These are phyloP conservation scores for Hanseniaspora taiwanica DNA, from an alignment of 805 yeast species.

Conservation along the genomic window DNA sequence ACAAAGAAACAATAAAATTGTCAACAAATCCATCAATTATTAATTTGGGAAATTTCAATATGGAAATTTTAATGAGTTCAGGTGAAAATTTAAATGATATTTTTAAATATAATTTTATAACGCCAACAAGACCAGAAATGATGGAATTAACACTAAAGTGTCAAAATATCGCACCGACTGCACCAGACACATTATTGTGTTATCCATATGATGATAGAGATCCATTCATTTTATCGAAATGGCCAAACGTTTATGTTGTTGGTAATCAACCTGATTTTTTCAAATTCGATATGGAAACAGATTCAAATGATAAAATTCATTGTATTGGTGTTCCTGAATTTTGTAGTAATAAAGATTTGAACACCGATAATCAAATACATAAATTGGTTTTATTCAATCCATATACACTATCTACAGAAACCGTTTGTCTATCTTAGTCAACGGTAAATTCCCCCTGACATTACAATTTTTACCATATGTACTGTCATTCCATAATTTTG, in stretches of 20 bases:
- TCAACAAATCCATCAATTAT: conserved; percentile 51
- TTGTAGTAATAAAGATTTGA: conserved; percentile 1
- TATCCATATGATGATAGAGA: conserved; percentile 64
- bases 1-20: conserved; percentile 27
- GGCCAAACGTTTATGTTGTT: conserved; percentile 76
- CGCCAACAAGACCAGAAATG: conserved; percentile 32
- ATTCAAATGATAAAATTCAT: conserved; percentile 26
- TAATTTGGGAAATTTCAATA: conserved; percentile 43
- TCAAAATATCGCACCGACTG: conserved; percentile 87
- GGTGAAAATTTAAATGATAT: conserved; percentile 83
- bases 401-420: conserved; percentile 40
- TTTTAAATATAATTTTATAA: conserved; percentile 37
- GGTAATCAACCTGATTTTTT: conserved; percentile 70
- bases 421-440: conserved; percentile 28
- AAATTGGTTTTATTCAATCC: conserved; percentile 50
- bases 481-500: conserved; percentile 43
- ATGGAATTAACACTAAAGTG: conserved; percentile 61
- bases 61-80: conserved; percentile 54
- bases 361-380: conserved; percentile 47
- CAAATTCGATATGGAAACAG: conserved; percentile 18
- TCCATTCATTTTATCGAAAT: conserved; percentile 67
- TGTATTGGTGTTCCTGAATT: conserved; percentile 64
- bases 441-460: conserved; percentile 36
- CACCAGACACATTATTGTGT: conserved; percentile 89
- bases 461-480: conserved; percentile 49